A percentile compares a stretch with the other conserved stretches of the same genome.
Conservation (phyloP, 106 monocot genomes). For the Dioscorea dumetorum region DNA sequence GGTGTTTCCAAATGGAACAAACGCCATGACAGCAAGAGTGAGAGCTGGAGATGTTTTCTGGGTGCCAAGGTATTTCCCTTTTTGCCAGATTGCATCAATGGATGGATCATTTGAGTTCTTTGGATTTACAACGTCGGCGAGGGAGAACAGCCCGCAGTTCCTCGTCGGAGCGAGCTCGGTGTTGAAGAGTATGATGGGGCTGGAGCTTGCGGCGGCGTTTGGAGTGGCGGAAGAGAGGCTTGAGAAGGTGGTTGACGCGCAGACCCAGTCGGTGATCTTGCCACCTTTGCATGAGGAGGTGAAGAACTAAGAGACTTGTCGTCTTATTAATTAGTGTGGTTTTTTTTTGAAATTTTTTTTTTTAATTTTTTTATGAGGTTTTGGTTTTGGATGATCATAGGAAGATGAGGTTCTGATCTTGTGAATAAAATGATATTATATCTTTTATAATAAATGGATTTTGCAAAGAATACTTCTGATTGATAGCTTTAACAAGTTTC, state of each 20-base stretch:
- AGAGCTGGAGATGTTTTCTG: constrained; percentile 65
- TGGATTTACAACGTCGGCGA: constrained; percentile 78
- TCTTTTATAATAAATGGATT: too few species aligned
- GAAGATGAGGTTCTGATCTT: too few species aligned
- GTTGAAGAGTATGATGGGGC: constrained; percentile 45
- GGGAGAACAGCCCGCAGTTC: constrained; percentile 71
- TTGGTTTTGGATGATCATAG: too few species aligned
- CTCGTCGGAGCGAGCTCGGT: constrained; percentile 55
- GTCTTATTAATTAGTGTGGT: too few species aligned
- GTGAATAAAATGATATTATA: too few species aligned
- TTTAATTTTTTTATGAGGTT: too few species aligned
- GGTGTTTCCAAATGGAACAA: constrained; percentile 72
- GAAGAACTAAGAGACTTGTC: background rate
- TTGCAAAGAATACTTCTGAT: too few species aligned
- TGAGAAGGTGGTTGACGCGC: constrained; percentile 29
- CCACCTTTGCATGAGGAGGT: constrained; percentile 27
- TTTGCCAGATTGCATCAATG: constrained; percentile 69
- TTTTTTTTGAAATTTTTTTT: too few species aligned
- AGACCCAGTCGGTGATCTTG: constrained; percentile 50
- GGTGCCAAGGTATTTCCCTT: constrained; percentile 75
- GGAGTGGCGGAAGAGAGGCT: constrained; percentile 39
- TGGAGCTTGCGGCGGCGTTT: constrained; percentile 74
- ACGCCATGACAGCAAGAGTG: constrained; percentile 65
- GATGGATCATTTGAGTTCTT: constrained; percentile 68
- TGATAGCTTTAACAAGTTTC: too few species aligned